Percentiles rank a stretch among this genome's conserved stretches.
Conservation (phyloP, 1,284 basidiomycete genomes). For the Moesziomyces antarcticus region DNA sequence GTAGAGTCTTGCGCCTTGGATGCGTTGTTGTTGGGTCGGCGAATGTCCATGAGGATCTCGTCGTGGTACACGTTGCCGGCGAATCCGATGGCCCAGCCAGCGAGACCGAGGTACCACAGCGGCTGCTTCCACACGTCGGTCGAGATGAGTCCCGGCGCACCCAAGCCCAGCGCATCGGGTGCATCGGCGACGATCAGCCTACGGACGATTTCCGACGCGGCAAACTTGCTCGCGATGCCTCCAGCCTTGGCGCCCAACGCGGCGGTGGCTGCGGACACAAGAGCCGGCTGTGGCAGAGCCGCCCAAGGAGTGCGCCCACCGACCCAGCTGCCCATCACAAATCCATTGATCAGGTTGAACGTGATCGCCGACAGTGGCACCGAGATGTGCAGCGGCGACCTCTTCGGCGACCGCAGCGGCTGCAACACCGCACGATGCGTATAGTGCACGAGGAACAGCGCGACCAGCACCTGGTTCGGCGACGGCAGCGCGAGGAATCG, state of each 20-base stretch:
- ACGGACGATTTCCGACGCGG: conserved; percentile 20
- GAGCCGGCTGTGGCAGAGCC: conserved; percentile 57
- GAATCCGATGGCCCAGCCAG: conserved; percentile 78
- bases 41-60: conserved; percentile 81
- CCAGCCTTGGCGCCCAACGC: conserved; percentile 12
- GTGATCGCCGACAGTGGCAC: conserved; percentile 74
- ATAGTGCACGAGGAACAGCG: conserved; percentile 81
- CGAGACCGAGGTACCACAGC: conserved; percentile 75
- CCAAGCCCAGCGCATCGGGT: conserved; percentile 22
- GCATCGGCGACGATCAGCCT: conserved; percentile 28
- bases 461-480: conserved; percentile 73
- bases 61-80: conserved; percentile 86
- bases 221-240: conserved; percentile 7
- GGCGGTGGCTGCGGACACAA: conserved; percentile 57
- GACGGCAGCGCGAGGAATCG: conserved; percentile 66
- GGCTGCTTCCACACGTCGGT: conserved; percentile 61
- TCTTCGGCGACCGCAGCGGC: conserved; percentile 82
- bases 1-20: conserved; percentile 7
- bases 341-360: conserved; percentile 82
- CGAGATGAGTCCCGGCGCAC: conserved; percentile 45
- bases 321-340: conserved; percentile 76
- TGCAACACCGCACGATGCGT: conserved; percentile 82
- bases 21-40: conserved; percentile 25
- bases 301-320: conserved; percentile 49
- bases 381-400: conserved; percentile 79